Base-by-base conservation (phyloP, 202 grass and related monocot species). In the Cymbopogon flexuosus region DNA sequence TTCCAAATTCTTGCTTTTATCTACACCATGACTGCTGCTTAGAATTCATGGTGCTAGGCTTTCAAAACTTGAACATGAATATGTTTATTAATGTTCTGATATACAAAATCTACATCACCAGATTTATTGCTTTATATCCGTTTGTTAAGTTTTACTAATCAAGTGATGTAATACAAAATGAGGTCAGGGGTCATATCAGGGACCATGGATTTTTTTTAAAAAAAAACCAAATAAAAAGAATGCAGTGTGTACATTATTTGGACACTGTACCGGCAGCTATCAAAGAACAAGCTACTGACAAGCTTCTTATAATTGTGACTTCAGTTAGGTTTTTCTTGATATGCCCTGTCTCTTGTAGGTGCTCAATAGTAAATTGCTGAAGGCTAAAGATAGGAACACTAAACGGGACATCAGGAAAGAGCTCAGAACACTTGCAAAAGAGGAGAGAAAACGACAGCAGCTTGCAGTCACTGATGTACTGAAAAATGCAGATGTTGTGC, bases 371-470 rank as follows among this genome's bases (percentile, higher is more conserved):
- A 98, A 98, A 81, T 76, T 98, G 69, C 70, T 94, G 36, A 98
- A 98, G 93, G 85, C 91, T 49, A 98, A 93, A 84, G 95, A 94
- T 84, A 85, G 79, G 68, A 98, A 83, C 64, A 81, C 82, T 47
- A 98, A 94, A 94, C 90, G 95, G 73, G 92, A 94, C 18, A 98
- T 98, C 49, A 92, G 88, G 68, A 98, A 94, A 89, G 95, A 98
- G 80, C 90, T 98, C 29, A 93, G 72, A 73, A 89, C 79, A 51
- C 95, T 98, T 84, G 86, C 90, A 29, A 94, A 84, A 93, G 95
- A 98, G 88, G 95, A 97, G 64, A 83, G 85, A 54, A 97, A 97
- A 86, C 88, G 90, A 45, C 95, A 97, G 40, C 95, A 93, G 68
- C 88, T 93, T 84, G 95, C 95, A 58, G 79, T 97, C 3, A 74